These are phyloP conservation scores for Carex myosuroides DNA, from an alignment of 176 grass and related monocot species.

Conservation along the genomic window DNA sequence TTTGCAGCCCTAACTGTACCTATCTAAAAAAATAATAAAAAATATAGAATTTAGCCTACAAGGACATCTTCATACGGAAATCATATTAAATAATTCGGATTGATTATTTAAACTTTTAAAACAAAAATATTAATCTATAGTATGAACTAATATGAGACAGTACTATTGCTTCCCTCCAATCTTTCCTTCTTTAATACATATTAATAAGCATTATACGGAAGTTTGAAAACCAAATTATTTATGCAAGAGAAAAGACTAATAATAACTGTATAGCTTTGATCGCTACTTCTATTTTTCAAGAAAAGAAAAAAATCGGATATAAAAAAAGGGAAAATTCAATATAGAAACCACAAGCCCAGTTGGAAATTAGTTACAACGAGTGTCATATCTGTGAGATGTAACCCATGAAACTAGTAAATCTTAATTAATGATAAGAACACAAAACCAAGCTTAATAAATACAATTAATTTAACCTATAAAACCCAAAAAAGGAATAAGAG, in stretches of 20 bases:
- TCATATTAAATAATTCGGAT: no score
- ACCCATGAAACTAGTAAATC: background rate
- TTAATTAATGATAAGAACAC: background rate
- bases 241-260: background rate
- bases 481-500: constrained; percentile 16
- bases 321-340: background rate
- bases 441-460: background rate
- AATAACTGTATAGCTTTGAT: no score
- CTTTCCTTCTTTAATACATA: background rate
- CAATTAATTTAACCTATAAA: constrained; percentile 4
- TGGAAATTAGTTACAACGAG: background rate
- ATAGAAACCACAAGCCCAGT: background rate
- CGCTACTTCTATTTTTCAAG: background rate
- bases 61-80: no score
- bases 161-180: background rate
- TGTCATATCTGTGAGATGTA: background rate
- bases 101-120: no score
- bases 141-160: no score
- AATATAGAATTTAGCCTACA: no score
- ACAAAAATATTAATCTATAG: no score
- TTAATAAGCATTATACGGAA: background rate
- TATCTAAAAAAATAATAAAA: no score
- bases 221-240: background rate
- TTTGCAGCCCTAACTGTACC: no score
- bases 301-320: background rate